These are phyloP conservation scores for Fusarium nanum DNA, from an alignment of 2,329 filamentous ascomycete genomes.

Conservation along the genomic window DNA sequence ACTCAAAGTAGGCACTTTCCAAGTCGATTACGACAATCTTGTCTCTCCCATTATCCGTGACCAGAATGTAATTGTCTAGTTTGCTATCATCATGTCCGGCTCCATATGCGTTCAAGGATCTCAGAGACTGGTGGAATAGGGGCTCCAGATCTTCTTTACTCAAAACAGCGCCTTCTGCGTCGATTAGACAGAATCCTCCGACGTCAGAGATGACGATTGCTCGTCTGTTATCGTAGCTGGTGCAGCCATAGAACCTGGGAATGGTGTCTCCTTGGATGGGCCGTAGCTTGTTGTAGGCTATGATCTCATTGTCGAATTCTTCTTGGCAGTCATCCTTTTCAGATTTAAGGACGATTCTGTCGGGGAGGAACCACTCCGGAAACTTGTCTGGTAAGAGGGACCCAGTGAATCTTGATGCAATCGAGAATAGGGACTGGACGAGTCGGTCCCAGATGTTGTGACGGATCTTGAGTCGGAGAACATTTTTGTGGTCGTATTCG, in stretches of 20 bases:
- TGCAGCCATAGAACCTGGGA: not conserved
- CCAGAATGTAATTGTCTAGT: not conserved
- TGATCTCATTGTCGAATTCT: not conserved
- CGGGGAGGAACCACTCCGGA: not conserved
- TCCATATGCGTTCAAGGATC: not conserved
- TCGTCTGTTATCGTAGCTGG: not conserved
- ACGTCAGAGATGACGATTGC: not conserved
- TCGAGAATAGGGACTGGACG: not conserved
- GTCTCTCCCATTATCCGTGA: not conserved
- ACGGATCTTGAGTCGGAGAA: not conserved
- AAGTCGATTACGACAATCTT: not conserved
- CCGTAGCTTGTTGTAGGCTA: not conserved
- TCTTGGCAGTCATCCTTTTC: not conserved
- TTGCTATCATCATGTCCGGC: fast-evolving
- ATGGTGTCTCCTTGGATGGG: not conserved
- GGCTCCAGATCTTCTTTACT: not conserved
- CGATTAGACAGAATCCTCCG: not conserved
- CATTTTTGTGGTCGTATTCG: fast-evolving
- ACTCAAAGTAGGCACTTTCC: fast-evolving
- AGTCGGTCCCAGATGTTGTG: not conserved
- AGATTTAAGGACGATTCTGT: not conserved
- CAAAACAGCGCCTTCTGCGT: not conserved
- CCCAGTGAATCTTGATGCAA: fast-evolving
- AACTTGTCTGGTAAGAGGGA: fast-evolving
- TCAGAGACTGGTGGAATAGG: not conserved